phyloP scores from a whole-genome alignment of 495 filamentous ascomycete species.

The Aspergillus sclerotioniger region DNA sequence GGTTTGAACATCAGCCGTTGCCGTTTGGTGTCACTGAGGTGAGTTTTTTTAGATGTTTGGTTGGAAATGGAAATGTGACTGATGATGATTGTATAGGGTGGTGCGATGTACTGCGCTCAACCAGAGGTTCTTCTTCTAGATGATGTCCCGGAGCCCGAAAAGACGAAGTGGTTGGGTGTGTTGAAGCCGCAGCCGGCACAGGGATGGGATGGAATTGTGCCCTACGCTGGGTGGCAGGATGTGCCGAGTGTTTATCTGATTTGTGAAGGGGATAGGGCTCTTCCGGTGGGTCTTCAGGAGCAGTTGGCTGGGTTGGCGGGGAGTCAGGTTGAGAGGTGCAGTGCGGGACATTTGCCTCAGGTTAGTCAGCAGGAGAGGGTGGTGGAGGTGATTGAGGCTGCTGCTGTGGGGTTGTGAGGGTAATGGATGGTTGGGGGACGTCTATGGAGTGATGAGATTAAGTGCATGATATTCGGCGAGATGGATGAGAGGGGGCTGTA shows the following conservation, averaged over 20 bases:
- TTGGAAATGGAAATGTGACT: too few species aligned
- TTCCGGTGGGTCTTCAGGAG: constrained; percentile 9
- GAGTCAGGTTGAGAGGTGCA: constrained; percentile 22
- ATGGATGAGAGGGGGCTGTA: too few species aligned
- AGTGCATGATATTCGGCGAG: too few species aligned
- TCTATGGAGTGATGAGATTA: too few species aligned
- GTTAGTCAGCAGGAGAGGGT: constrained; percentile 28
- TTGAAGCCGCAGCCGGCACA: not conserved
- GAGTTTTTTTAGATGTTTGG: not conserved
- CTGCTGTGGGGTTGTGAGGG: not conserved
- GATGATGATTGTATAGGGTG: too few species aligned
- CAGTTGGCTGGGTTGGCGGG: constrained; percentile 24
- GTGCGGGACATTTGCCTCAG: constrained; percentile 30
- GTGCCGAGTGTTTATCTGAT: constrained; percentile 31
- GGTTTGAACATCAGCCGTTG: constrained; percentile 16
- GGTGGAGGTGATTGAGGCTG: constrained; percentile 16
- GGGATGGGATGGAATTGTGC: constrained; percentile 22
- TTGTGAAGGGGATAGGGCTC: constrained; percentile 24
- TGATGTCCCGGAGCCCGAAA: not conserved
- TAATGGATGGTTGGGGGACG: too few species aligned
- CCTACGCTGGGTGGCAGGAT: constrained; percentile 28
- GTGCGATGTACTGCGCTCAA: not conserved
- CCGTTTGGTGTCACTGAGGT: constrained; percentile 23
- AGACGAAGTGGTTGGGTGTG: not conserved
- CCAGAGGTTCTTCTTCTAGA: not conserved